Percentiles rank a stretch among this genome's conserved stretches.
Evolutionary conservation across 495 filamentous ascomycete genomes (phyloP).

Genomic region (Trichoderma gamsii): DNA sequence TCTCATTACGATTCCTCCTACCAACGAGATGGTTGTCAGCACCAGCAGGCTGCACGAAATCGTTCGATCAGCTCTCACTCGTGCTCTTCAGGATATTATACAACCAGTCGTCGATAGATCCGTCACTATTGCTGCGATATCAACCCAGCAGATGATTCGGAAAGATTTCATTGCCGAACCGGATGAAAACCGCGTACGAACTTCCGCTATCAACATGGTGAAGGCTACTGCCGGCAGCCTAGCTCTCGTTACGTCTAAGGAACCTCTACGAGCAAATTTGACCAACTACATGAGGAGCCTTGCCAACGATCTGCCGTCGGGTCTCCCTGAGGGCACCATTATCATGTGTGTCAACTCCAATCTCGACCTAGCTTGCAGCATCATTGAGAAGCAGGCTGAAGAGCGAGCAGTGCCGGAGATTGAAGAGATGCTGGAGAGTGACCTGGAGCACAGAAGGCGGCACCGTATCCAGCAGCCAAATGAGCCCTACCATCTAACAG

Average conservation of each 20-base stretch:
- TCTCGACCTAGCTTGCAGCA: slow-evolving; percentile 80
- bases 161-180: slow-evolving; percentile 95
- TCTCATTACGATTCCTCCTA: slow-evolving; percentile 65
- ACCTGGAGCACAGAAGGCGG: slow-evolving; percentile 65
- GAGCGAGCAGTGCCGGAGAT: slow-evolving; percentile 90
- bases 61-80: slow-evolving; percentile 72
- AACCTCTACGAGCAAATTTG: slow-evolving; percentile 92
- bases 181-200: slow-evolving; percentile 77
- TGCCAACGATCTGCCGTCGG: slow-evolving; percentile 61
- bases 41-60: slow-evolving; percentile 70
- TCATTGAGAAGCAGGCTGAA: slow-evolving; percentile 91
- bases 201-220: slow-evolving; percentile 83
- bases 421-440: slow-evolving; percentile 76
- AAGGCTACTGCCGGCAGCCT: slow-evolving; percentile 87
- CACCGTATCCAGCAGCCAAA: slow-evolving; percentile 64
- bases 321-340: slow-evolving; percentile 80
- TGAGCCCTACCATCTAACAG: slow-evolving; percentile 75
- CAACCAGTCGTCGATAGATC: slow-evolving; percentile 94
- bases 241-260: slow-evolving; percentile 95
- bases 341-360: slow-evolving; percentile 99
- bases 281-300: slow-evolving; percentile 86
- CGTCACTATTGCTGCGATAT: slow-evolving; percentile 94
- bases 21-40: slow-evolving; percentile 66
- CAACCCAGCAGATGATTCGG: slow-evolving; percentile 82
- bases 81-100: slow-evolving; percentile 89